phyloP scores from a whole-genome alignment of 1,139 yeast species.

The Pichia sp. region DNA sequence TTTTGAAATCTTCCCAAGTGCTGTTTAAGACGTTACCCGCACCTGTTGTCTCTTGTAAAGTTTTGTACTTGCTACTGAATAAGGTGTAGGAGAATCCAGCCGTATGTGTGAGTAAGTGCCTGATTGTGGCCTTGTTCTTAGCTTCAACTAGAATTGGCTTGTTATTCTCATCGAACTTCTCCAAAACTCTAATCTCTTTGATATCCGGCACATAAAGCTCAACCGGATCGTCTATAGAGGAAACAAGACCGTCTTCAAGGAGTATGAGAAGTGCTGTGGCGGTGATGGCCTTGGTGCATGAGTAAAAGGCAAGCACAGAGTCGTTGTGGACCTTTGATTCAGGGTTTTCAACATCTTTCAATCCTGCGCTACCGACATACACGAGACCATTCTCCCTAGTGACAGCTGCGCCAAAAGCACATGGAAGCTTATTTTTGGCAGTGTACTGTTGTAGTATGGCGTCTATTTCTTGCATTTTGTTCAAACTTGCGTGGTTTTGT shows the following conservation, averaged over 20 bases:
- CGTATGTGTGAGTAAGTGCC: constrained; percentile 11
- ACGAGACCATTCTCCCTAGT: constrained; percentile 9
- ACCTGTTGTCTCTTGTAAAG: neutral
- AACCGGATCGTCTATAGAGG: constrained; percentile 10
- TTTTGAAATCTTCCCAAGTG: constrained; percentile 7
- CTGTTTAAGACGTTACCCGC: constrained; percentile 5
- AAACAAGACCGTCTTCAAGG: constrained; percentile 6
- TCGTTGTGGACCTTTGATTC: constrained; percentile 1
- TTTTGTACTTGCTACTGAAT: constrained; percentile 5
- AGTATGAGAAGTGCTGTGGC: constrained; percentile 9
- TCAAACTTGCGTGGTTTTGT: no score
- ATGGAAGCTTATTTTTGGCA: constrained; percentile 1
- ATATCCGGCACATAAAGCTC: constrained; percentile 7
- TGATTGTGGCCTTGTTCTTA: constrained; percentile 4
- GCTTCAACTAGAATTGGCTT: constrained; percentile 3
- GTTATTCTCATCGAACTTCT: constrained; percentile 3
- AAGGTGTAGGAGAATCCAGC: constrained; percentile 10
- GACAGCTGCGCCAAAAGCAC: constrained; percentile 8
- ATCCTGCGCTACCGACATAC: constrained; percentile 5
- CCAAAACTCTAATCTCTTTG: constrained; percentile 1
- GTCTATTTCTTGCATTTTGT: constrained; percentile 1
- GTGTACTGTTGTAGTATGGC: constrained; percentile 2
- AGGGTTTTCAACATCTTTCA: constrained; percentile 1
- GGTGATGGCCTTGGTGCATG: constrained; percentile 10
- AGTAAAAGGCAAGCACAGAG: constrained; percentile 6